A percentile compares a stretch with the other conserved stretches of the same genome.
Conservation (phyloP, 129 eudicot species). For the Cynara cardunculus region DNA sequence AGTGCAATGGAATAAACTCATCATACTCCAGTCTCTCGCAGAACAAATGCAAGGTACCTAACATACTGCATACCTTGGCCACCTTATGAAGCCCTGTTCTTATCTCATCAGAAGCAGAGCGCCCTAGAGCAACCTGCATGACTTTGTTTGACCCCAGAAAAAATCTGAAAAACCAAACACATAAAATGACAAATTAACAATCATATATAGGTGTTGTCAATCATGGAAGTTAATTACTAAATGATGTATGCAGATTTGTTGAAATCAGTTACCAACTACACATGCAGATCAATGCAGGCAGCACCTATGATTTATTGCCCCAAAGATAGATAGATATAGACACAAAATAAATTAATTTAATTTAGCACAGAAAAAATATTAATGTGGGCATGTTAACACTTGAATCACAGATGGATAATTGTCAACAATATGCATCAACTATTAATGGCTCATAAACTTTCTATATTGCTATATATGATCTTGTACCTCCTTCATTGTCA, state of each 20-base stretch:
- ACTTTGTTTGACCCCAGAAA: constrained; percentile 96
- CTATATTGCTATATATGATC: not conserved
- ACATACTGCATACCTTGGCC: constrained; percentile 47
- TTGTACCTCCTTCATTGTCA: not conserved
- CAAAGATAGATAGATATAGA: not conserved
- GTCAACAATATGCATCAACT: not conserved
- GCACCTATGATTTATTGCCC: not conserved
- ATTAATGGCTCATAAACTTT: not conserved
- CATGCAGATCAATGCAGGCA: too few species aligned
- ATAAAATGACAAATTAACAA: not conserved
- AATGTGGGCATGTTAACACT: not conserved
- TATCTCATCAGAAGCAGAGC: constrained; percentile 74
- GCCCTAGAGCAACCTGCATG: constrained; percentile 90
- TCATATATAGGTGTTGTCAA: not conserved
- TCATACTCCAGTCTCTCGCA: not conserved
- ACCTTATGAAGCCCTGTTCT: constrained; percentile 74
- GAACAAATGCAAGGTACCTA: not conserved
- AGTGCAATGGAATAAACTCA: not conserved
- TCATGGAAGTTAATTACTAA: not conserved
- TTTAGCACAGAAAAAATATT: not conserved
- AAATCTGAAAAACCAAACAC: constrained; percentile 40
- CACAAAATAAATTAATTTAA: not conserved
- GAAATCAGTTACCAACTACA: too few species aligned
- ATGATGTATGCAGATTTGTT: too few species aligned
- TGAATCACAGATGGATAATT: too few species aligned